A percentile compares a stretch with the other conserved stretches of the same genome.
phyloP scores from a whole-genome alignment of 495 filamentous ascomycete species.

The Tetracladium setigerum region DNA sequence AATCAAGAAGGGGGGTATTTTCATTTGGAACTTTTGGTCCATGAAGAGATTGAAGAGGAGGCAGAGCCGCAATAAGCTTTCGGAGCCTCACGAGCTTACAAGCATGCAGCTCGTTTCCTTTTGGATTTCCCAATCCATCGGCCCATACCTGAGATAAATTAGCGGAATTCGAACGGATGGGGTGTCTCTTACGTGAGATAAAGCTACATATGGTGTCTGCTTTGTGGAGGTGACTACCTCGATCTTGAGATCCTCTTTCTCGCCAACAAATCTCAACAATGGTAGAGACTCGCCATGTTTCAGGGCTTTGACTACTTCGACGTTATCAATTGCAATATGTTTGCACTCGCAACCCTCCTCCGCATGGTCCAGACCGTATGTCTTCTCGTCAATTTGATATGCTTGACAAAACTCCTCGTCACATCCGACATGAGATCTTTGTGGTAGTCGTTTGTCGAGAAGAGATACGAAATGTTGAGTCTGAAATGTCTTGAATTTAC shows the following conservation, averaged over 20 bases:
- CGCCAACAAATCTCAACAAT: constrained; percentile 7
- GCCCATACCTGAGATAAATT: constrained; percentile 23
- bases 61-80: constrained; percentile 4
- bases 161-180: not conserved
- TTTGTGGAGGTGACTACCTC: constrained; percentile 6
- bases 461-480: constrained; percentile 13
- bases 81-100: constrained; percentile 22
- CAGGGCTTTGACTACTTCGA: not conserved
- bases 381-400: constrained; percentile 17
- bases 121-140: constrained; percentile 28
- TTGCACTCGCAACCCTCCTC: constrained; percentile 12
- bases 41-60: no score
- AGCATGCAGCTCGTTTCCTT: constrained; percentile 21
- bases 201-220: constrained; percentile 18
- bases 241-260: constrained; percentile 6
- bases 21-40: no score
- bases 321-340: constrained; percentile 11
- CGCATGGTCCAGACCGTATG: constrained; percentile 16
- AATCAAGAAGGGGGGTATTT: not conserved
- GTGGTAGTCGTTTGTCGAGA: constrained; percentile 11
- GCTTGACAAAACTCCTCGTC: constrained; percentile 12
- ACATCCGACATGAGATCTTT: constrained; percentile 15
- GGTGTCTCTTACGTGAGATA: constrained; percentile 20
- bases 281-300: constrained; percentile 14
- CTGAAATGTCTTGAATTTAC: constrained; percentile 11